Percentiles rank a stretch among this genome's conserved stretches.
Evolutionary conservation across 2,329 filamentous ascomycete genomes (phyloP).

Genomic region (Verticillium dahliae): DNA sequence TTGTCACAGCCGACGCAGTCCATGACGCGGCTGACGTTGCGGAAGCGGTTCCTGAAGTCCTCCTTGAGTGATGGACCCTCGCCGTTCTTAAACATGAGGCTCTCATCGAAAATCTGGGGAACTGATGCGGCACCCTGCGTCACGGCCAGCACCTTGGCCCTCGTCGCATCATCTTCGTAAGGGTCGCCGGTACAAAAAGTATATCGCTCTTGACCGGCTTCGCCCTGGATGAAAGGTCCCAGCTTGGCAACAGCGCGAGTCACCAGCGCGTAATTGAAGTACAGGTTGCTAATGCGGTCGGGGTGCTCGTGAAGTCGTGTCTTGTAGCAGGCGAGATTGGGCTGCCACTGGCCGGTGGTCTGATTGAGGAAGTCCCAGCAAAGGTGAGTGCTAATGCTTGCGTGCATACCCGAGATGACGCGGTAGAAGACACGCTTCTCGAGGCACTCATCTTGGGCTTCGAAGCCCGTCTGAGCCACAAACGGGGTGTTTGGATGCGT

Average conservation of each 20-base stretch:
- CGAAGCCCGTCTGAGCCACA: constrained; percentile 58
- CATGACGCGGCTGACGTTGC: constrained; percentile 95
- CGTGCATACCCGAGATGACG: constrained; percentile 94
- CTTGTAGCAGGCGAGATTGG: constrained; percentile 85
- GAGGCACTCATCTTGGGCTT: constrained; percentile 84
- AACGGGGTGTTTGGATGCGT: constrained; percentile 49
- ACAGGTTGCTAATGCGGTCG: constrained; percentile 92
- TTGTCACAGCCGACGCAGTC: constrained; percentile 99
- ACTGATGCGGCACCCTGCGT: constrained; percentile 62
- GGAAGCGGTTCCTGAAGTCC: constrained; percentile 94
- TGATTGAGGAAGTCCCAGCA: constrained; percentile 97
- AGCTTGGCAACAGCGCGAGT: constrained; percentile 88
- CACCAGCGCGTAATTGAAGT: constrained; percentile 98
- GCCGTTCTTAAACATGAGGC: constrained; percentile 83
- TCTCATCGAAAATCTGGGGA: constrained; percentile 88
- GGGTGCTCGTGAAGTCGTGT: constrained; percentile 76
- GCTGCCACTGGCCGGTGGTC: constrained; percentile 86
- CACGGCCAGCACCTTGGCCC: constrained; percentile 72
- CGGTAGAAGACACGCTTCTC: constrained; percentile 99
- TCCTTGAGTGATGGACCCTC: constrained; percentile 78
- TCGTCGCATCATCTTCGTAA: constrained; percentile 70
- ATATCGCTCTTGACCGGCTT: constrained; percentile 45
- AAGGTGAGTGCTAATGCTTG: constrained; percentile 91
- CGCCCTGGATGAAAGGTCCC: constrained; percentile 62
- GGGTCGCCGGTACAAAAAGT: constrained; percentile 88